Evolutionary conservation across 2,329 filamentous ascomycete species (phyloP).

Genomic region (Fusarium begoniae): DNA sequence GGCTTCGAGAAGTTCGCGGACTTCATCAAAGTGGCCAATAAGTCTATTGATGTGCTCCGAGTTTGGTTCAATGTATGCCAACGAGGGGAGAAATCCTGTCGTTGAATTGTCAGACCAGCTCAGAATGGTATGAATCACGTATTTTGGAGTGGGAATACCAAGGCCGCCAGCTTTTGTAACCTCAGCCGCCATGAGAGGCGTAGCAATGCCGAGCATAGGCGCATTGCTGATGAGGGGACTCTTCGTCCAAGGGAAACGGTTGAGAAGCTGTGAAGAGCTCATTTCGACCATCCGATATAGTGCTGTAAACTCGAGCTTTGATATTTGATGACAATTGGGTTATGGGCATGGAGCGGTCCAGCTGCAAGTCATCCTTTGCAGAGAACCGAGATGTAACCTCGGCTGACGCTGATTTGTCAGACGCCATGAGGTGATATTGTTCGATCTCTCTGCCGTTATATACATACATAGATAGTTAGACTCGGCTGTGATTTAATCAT

Average conservation of each 20-base stretch:
- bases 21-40: slow-evolving; percentile 45
- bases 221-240: slow-evolving; percentile 48
- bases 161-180: slow-evolving; percentile 52
- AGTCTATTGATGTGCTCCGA: slow-evolving; percentile 48
- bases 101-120: not conserved
- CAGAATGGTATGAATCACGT: not conserved
- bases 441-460: not conserved
- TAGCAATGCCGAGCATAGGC: slow-evolving; percentile 49
- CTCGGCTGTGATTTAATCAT: not conserved
- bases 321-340: not conserved
- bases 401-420: slow-evolving; percentile 29
- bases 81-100: slow-evolving; percentile 48
- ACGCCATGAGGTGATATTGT: not conserved
- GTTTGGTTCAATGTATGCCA: slow-evolving; percentile 43
- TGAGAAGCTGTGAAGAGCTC: slow-evolving; percentile 37
- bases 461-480: not conserved
- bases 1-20: slow-evolving; percentile 41
- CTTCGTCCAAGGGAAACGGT: slow-evolving; percentile 45
- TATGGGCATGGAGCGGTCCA: not conserved
- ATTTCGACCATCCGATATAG: slow-evolving; percentile 21
- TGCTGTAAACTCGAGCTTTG: not conserved
- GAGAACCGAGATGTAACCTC: not conserved
- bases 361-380: not conserved
- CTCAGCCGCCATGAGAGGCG: slow-evolving; percentile 48
- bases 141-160: slow-evolving; percentile 38